These are phyloP conservation scores for Saitozyma podzolica DNA, from an alignment of 768 basidiomycete genomes.

Conservation along the genomic window DNA sequence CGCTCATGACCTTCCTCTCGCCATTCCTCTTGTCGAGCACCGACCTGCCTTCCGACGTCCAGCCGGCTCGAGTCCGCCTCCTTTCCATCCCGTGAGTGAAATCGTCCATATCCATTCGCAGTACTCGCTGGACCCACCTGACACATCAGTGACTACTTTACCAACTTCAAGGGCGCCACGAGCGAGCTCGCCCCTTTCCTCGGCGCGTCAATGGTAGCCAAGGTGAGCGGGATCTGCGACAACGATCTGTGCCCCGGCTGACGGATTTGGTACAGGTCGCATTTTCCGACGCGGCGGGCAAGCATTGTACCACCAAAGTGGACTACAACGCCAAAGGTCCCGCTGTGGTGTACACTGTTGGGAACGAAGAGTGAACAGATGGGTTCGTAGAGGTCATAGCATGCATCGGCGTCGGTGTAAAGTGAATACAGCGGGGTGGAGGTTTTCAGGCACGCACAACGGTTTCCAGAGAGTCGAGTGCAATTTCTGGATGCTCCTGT, in stretches of 20 bases:
- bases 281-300: conserved; percentile 35
- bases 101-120: neutral
- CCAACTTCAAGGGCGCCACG: conserved; percentile 38
- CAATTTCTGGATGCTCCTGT: too few species aligned
- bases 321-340: conserved; percentile 50
- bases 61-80: conserved; percentile 38
- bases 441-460: too few species aligned
- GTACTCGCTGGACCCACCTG: neutral
- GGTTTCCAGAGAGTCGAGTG: too few species aligned
- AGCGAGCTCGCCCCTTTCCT: conserved; percentile 49
- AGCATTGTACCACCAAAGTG: conserved; percentile 41
- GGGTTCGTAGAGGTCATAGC: neutral
- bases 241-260: conserved; percentile 1
- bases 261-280: conserved; percentile 25
- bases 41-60: conserved; percentile 43
- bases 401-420: too few species aligned
- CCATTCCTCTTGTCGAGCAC: conserved; percentile 42
- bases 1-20: conserved; percentile 45
- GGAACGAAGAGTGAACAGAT: neutral
- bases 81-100: conserved; percentile 40
- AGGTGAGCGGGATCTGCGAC: conserved; percentile 23
- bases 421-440: too few species aligned
- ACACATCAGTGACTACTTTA: conserved; percentile 45
- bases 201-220: conserved; percentile 45
- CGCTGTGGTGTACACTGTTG: conserved; percentile 37